These are phyloP conservation scores for Amphicarpaea edgeworthii DNA, from an alignment of 306 rosid genomes.

Conservation along the genomic window DNA sequence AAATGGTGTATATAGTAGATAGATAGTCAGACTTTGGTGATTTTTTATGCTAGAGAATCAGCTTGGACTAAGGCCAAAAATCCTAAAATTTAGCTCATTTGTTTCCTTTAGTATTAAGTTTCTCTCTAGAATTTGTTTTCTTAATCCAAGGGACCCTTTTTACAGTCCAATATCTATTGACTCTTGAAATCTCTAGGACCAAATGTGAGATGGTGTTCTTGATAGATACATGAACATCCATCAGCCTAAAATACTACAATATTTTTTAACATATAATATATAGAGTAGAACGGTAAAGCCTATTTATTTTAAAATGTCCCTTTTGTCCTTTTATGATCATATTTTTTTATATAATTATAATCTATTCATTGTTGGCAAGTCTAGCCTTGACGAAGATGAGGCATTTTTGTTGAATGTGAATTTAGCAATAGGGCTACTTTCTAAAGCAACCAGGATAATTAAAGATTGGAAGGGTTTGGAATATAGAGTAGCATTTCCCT, in stretches of 20 bases:
- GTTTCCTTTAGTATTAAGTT: no score
- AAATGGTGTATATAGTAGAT: no score
- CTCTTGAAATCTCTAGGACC: conserved; percentile 13
- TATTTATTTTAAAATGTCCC: neutral
- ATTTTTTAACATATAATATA: conserved; percentile 8
- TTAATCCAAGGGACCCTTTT: no score
- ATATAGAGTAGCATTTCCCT: no score
- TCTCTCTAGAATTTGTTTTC: no score
- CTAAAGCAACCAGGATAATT: conserved; percentile 68
- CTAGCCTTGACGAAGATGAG: conserved; percentile 78
- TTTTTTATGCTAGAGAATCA: no score
- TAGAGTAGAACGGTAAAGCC: neutral
- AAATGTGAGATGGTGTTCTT: neutral
- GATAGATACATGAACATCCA: neutral
- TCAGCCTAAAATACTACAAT: conserved; percentile 9
- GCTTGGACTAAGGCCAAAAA: no score
- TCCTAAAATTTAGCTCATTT: no score
- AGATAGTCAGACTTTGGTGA: no score
- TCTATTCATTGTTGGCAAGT: conserved; percentile 65
- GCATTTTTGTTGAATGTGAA: conserved; percentile 88
- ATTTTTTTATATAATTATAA: no score
- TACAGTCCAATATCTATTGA: neutral
- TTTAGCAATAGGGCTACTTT: conserved; percentile 73
- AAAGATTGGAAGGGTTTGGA: conserved; percentile 78
- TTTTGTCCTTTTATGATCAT: conserved; percentile 8